Evolutionary conservation across 2,329 filamentous ascomycete species (phyloP), one percentile per base, ranked within the genome.

Genomic region (Byssochlamys sp.): DNA sequence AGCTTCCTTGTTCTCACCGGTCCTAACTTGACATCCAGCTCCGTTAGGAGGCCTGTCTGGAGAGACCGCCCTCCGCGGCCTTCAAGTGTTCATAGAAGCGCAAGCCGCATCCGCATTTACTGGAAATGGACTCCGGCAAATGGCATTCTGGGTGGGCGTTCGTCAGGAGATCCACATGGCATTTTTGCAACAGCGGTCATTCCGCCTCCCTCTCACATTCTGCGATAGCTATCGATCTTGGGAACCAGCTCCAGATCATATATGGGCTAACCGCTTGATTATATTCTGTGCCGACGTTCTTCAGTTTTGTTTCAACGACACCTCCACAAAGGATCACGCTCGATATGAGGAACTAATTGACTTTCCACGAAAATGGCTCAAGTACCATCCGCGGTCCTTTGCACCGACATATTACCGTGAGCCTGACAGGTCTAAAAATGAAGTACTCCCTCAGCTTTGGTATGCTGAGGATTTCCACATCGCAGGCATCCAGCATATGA

Each of bases 231-330:
- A 83, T 62, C 76, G 77, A n/a, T 77, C 76, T 0, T 73, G 81
- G 9, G 70, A 74, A 1, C 69, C 75, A 0, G 73, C 76, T 0
- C 77, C 78, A 50, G 82, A 84, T 60, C 79, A 78, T 58, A 75
- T 75, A 0, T 85, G 82, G 82, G 80, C 83, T 1, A 85, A 86
- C 66, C 77, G 83, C 14, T 81, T 84, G 14, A 78, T 87, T 0
- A 77, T 84, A 2, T 80, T 84, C 62, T 83, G 83, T 56, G 83
- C 83, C n/a, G 82, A 85, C 60, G 81, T 86, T 1, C 70, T 87
- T 14, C 82, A 84, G 59, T 85, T 80, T 63, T 87, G 84, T 65
- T 86, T 85, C 64, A 60, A 71, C 58, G 60, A 69, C 4, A 24
- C 9, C n/a, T 28, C 11, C 12, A 26, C 49, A 2, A 26, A 35